A percentile compares a stretch with the other conserved stretches of the same genome.
phyloP scores from a whole-genome alignment of 1,139 yeast genomes.

The Magnusiomyces tetraspermus region DNA sequence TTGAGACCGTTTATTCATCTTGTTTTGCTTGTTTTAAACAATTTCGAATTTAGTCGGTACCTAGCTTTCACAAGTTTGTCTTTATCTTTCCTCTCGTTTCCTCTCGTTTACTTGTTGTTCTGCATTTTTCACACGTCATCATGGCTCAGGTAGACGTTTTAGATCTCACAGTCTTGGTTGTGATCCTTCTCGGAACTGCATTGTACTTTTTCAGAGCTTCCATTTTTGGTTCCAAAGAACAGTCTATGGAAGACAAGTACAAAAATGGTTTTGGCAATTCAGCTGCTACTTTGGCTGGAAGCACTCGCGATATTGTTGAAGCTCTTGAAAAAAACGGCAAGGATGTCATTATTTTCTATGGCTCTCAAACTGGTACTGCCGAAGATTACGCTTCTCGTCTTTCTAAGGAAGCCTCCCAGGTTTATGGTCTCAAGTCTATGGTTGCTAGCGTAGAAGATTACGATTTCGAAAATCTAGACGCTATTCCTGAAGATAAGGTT shows the following conservation, averaged over 20 bases:
- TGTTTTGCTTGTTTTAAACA: no score
- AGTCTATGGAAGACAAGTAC: slow-evolving; percentile 27
- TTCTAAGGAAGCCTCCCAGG: slow-evolving; percentile 75
- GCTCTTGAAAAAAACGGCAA: slow-evolving; percentile 56
- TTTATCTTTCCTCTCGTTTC: background rate
- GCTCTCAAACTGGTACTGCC: slow-evolving; percentile 99
- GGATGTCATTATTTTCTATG: slow-evolving; percentile 74
- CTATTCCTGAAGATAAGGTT: slow-evolving; percentile 45
- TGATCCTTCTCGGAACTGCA: slow-evolving; percentile 52
- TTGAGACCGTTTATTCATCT: no score
- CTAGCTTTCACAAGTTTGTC: background rate
- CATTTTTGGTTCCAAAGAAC: slow-evolving; percentile 36
- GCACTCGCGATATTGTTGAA: slow-evolving; percentile 49
- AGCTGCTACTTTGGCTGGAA: slow-evolving; percentile 23
- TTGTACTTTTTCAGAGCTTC: slow-evolving; percentile 60
- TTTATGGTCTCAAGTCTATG: slow-evolving; percentile 76
- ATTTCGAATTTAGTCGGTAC: background rate
- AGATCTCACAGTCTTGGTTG: slow-evolving; percentile 60
- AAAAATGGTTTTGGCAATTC: slow-evolving; percentile 34
- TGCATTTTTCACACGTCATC: background rate
- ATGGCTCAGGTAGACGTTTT: slow-evolving; percentile 45
- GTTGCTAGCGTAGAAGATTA: slow-evolving; percentile 81
- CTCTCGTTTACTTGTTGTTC: background rate
- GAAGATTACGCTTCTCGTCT: slow-evolving; percentile 91
- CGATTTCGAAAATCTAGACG: slow-evolving; percentile 68